These are phyloP conservation scores for Boeremia lycopersici DNA, from an alignment of 2,329 filamentous ascomycete genomes.

Conservation along the genomic window DNA sequence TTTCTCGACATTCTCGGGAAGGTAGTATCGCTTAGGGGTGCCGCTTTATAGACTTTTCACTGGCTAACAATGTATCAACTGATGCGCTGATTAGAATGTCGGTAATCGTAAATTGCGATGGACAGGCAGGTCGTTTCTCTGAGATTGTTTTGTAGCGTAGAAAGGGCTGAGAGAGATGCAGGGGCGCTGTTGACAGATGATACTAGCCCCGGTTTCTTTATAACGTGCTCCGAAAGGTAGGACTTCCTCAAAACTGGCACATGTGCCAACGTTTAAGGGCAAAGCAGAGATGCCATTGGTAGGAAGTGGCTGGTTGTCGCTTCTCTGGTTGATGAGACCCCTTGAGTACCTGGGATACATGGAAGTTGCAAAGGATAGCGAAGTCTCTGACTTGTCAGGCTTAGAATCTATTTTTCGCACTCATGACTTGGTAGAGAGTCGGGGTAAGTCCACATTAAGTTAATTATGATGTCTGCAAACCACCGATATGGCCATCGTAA, in stretches of 20 bases:
- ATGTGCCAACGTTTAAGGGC: background rate
- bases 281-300: background rate
- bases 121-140: background rate
- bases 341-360: background rate
- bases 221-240: background rate
- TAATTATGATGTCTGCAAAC: background rate
- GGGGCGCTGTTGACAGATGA: background rate
- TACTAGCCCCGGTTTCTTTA: background rate
- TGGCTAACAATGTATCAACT: too few species aligned
- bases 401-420: background rate
- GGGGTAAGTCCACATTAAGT: background rate
- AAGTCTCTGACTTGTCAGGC: background rate
- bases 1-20: background rate
- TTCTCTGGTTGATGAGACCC: background rate
- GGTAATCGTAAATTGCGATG: too few species aligned
- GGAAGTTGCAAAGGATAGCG: background rate
- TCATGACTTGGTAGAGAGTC: background rate
- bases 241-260: background rate
- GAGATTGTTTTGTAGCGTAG: background rate
- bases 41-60: too few species aligned
- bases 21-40: background rate
- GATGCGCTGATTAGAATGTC: too few species aligned
- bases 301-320: background rate
- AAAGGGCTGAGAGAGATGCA: background rate
- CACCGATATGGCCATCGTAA: background rate